phyloP scores from a whole-genome alignment of 495 filamentous ascomycete species.

The Podospora conica region DNA sequence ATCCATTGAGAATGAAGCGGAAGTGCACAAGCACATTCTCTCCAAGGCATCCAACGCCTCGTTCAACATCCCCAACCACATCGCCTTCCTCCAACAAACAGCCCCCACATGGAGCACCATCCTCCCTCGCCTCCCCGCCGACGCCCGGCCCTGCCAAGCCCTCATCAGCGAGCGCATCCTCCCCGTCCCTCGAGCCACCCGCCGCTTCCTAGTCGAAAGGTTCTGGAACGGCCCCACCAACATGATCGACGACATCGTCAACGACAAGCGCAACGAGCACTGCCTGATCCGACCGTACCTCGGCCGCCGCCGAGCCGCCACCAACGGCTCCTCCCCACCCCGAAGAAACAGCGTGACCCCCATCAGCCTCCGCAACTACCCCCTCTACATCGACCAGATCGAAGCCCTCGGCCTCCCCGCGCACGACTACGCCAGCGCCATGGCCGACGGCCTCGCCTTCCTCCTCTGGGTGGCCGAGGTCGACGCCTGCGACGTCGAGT shows the following conservation, averaged over 20 bases:
- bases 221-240: conserved; percentile 31
- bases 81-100: neutral
- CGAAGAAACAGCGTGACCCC: conserved; percentile 4
- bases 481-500: conserved; percentile 48
- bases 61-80: conserved; percentile 10
- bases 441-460: conserved; percentile 43
- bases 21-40: conserved; percentile 15
- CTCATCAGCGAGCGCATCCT: conserved; percentile 39
- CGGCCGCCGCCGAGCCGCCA: conserved; percentile 26
- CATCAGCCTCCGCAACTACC: conserved; percentile 43
- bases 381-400: conserved; percentile 45
- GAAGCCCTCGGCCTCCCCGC: conserved; percentile 31
- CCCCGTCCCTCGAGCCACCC: conserved; percentile 22
- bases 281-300: conserved; percentile 44
- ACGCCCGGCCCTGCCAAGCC: conserved; percentile 31
- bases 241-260: conserved; percentile 21
- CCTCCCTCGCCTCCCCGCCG: conserved; percentile 13
- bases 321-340: neutral
- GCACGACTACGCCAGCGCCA: conserved; percentile 21
- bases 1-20: conserved; percentile 8
- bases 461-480: conserved; percentile 40
- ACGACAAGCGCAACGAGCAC: conserved; percentile 30
- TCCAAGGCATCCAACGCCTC: neutral
- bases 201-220: conserved; percentile 21
- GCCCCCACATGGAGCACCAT: conserved; percentile 5